These are phyloP conservation scores for Salmacisia buchloeana DNA, from an alignment of 1,284 basidiomycete genomes.

Conservation along the genomic window DNA sequence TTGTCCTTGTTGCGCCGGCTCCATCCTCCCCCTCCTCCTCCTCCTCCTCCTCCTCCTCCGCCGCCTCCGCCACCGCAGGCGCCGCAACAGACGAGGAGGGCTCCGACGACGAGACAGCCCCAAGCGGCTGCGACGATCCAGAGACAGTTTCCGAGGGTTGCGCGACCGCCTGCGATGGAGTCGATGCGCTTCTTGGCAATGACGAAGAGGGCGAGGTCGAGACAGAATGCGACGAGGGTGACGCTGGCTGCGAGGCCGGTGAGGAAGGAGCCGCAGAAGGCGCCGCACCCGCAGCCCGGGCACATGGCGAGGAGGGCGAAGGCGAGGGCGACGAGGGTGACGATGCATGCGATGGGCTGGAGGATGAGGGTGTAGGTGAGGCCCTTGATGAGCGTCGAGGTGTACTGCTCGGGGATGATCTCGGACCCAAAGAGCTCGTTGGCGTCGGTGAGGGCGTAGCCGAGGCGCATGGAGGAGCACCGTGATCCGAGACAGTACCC, in stretches of 20 bases:
- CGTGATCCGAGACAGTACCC: conserved; percentile 33
- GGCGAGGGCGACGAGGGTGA: conserved; percentile 27
- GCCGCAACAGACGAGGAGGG: conserved; percentile 36
- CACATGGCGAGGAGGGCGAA: conserved; percentile 39
- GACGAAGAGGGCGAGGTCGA: conserved; percentile 43
- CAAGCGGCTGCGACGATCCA: conserved; percentile 44
- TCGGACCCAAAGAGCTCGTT: conserved; percentile 36
- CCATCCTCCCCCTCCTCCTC: conserved; percentile 17
- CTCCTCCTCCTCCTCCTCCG: conserved; percentile 13
- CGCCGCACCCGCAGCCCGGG: conserved; percentile 27
- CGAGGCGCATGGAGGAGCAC: conserved; percentile 29
- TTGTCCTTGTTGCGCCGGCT: conserved; percentile 31
- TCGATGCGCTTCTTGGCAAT: conserved; percentile 43
- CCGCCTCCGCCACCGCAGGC: conserved; percentile 22
- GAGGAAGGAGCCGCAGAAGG: conserved; percentile 26
- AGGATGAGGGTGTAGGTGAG: conserved; percentile 44
- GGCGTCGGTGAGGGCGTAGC: conserved; percentile 34
- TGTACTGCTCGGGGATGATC: conserved; percentile 26
- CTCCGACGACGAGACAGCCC: conserved; percentile 34
- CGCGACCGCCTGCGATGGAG: conserved; percentile 28
- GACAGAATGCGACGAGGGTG: conserved; percentile 35
- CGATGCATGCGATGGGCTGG: conserved; percentile 26
- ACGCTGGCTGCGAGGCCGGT: conserved; percentile 32
- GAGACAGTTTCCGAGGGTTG: conserved; percentile 26
- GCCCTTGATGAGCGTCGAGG: conserved; percentile 33